Evolutionary conservation across 2,329 filamentous ascomycete genomes (phyloP).

Genomic region (Zymoseptoria pseudotritici): DNA sequence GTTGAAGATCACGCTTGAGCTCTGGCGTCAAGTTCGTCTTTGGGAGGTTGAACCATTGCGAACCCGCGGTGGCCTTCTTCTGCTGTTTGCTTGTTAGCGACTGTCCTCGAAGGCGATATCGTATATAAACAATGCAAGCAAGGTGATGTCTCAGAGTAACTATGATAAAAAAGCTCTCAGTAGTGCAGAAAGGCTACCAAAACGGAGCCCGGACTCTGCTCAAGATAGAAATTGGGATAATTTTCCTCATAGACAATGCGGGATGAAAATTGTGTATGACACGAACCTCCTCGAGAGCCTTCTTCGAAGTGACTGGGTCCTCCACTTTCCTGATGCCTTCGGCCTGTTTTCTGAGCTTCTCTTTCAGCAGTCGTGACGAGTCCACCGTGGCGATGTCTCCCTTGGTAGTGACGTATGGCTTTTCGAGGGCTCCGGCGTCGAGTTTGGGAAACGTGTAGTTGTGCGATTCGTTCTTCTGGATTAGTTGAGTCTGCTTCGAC

Average conservation of each 20-base stretch:
- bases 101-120: slow-evolving; percentile 2
- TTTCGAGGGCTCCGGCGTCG: slow-evolving; percentile 39
- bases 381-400: slow-evolving; percentile 49
- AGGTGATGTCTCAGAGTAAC: slow-evolving; percentile 60
- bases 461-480: slow-evolving; percentile 15
- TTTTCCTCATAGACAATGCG: slow-evolving; percentile 63
- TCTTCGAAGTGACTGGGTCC: slow-evolving; percentile 44
- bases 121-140: slow-evolving; percentile 2
- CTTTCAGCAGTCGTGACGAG: slow-evolving; percentile 42
- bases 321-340: slow-evolving; percentile 47
- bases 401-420: slow-evolving; percentile 48
- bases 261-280: slow-evolving; percentile 26
- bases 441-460: slow-evolving; percentile 46
- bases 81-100: slow-evolving; percentile 35
- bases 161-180: slow-evolving; percentile 64
- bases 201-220: slow-evolving; percentile 69
- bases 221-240: slow-evolving; percentile 60
- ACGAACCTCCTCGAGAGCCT: slow-evolving; percentile 47
- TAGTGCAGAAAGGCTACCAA: slow-evolving; percentile 67
- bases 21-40: slow-evolving; percentile 76
- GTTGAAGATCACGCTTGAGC: slow-evolving; percentile 79
- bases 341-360: slow-evolving; percentile 35
- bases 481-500: slow-evolving; percentile 23
- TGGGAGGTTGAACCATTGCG: slow-evolving; percentile 81
- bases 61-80: slow-evolving; percentile 63